These are phyloP conservation scores for Linum lewisii DNA, from an alignment of 345 rosid genomes.

Conservation along the genomic window DNA sequence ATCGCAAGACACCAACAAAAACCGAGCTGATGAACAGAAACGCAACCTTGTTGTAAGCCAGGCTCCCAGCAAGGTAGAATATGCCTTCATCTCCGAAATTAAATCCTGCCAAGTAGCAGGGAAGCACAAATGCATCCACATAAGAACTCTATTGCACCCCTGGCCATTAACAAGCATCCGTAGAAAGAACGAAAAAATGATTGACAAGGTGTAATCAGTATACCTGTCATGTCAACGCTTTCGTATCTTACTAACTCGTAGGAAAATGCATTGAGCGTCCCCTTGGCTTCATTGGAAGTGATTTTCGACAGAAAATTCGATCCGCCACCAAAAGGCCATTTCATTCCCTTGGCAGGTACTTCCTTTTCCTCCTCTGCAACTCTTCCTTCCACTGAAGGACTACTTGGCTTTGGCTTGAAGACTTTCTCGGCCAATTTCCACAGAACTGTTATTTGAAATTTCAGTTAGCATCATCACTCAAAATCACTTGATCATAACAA, in stretches of 20 bases:
- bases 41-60: conserved; percentile 82
- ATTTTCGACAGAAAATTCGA: conserved; percentile 62
- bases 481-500: not conserved
- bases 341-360: conserved; percentile 47
- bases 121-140: conserved; percentile 10
- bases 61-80: conserved; percentile 74
- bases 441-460: conserved; percentile 89
- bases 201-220: conserved; percentile 5
- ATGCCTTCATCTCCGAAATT: conserved; percentile 94
- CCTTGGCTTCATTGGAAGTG: conserved; percentile 62
- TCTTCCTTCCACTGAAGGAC: conserved; percentile 29
- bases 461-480: conserved; percentile 37
- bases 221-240: conserved; percentile 95
- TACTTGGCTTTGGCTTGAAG: conserved; percentile 39
- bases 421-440: conserved; percentile 81
- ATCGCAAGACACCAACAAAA: conserved; percentile 1
- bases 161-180: not conserved
- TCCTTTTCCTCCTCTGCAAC: conserved; percentile 28
- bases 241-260: conserved; percentile 66
- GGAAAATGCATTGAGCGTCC: conserved; percentile 74
- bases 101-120: conserved; percentile 42
- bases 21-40: conserved; percentile 4
- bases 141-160: not conserved
- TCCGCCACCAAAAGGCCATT: conserved; percentile 68
- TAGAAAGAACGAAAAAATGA: not conserved